phyloP scores from a whole-genome alignment of 306 rosid genomes.

The Cucumis melo region DNA sequence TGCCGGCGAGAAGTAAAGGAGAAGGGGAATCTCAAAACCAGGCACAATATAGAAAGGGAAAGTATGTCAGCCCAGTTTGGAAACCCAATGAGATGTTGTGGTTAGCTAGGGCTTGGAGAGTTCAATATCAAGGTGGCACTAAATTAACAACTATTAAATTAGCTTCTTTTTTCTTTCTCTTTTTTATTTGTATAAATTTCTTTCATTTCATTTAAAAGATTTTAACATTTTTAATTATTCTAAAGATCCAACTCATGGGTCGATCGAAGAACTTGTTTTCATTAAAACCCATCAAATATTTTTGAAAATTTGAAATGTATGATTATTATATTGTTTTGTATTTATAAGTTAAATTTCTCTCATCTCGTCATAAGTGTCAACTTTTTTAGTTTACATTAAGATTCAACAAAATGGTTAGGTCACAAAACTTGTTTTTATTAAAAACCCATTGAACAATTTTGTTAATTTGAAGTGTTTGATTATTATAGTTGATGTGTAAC shows the following conservation, averaged over 20 bases:
- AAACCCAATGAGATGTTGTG: slow-evolving; percentile 92
- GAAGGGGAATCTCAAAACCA: slow-evolving; percentile 40
- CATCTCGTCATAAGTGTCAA: neutral
- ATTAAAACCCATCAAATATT: neutral
- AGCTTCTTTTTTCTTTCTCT: neutral
- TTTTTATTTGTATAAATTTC: neutral
- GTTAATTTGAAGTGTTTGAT: neutral
- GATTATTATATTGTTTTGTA: neutral
- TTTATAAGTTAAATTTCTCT: neutral
- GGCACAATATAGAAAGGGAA: slow-evolving; percentile 73
- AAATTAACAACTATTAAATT: slow-evolving; percentile 10
- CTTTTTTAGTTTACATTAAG: neutral
- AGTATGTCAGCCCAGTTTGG: slow-evolving; percentile 96
- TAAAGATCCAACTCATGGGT: neutral
- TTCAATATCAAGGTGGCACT: slow-evolving; percentile 44
- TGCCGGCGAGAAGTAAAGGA: slow-evolving; percentile 28
- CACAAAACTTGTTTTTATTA: neutral
- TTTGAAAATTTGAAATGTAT: neutral
- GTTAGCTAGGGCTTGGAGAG: slow-evolving; percentile 81
- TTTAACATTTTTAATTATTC: neutral
- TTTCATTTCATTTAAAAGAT: neutral
- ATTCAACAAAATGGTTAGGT: neutral
- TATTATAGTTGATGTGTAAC: neutral
- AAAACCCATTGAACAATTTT: neutral
- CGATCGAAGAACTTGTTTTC: neutral